Conservation (phyloP, 2,329 filamentous ascomycete species). For the Aspergillus aculeatus region DNA sequence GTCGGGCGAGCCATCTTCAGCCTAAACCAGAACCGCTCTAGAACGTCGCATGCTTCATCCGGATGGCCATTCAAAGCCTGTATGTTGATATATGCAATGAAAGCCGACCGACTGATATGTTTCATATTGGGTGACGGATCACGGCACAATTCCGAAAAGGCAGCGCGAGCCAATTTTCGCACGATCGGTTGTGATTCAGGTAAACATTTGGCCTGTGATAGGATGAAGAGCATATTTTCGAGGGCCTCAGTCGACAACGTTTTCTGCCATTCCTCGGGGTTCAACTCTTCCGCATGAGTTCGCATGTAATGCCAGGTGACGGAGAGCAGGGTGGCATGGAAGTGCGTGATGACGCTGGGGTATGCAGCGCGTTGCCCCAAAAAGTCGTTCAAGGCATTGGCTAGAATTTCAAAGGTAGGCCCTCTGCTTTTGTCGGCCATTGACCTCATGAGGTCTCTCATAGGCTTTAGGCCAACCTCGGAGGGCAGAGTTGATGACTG, state of each 20-base stretch:
- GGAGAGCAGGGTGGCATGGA: slow-evolving; percentile 61
- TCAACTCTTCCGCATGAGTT: slow-evolving; percentile 32
- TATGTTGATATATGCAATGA: slow-evolving; percentile 50
- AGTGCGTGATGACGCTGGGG: slow-evolving; percentile 59
- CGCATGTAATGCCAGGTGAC: slow-evolving; percentile 63
- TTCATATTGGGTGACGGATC: slow-evolving; percentile 44
- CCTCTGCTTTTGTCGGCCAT: slow-evolving; percentile 63
- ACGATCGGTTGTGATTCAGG: slow-evolving; percentile 39
- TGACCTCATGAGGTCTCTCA: slow-evolving; percentile 67
- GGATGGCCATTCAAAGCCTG: slow-evolving; percentile 57
- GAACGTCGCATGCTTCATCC: slow-evolving; percentile 51
- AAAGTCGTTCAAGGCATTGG: slow-evolving; percentile 64
- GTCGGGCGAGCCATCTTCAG: slow-evolving; percentile 30
- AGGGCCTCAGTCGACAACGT: slow-evolving; percentile 43
- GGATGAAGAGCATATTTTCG: slow-evolving; percentile 40
- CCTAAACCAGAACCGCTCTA: slow-evolving; percentile 43
- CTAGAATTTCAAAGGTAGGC: slow-evolving; percentile 62
- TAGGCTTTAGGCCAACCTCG: slow-evolving; percentile 62
- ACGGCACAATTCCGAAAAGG: slow-evolving; percentile 39
- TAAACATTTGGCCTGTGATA: slow-evolving; percentile 36
- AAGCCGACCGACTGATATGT: slow-evolving; percentile 36
- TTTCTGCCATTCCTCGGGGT: slow-evolving; percentile 32
- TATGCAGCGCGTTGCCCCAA: slow-evolving; percentile 56
- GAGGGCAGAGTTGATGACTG: slow-evolving; percentile 60
- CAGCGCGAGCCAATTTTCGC: slow-evolving; percentile 41